Evolutionary conservation across 352 stramenopile species (phyloP), one percentile per base, ranked within the genome.

Genomic region (Pythium aphanidermatum): DNA sequence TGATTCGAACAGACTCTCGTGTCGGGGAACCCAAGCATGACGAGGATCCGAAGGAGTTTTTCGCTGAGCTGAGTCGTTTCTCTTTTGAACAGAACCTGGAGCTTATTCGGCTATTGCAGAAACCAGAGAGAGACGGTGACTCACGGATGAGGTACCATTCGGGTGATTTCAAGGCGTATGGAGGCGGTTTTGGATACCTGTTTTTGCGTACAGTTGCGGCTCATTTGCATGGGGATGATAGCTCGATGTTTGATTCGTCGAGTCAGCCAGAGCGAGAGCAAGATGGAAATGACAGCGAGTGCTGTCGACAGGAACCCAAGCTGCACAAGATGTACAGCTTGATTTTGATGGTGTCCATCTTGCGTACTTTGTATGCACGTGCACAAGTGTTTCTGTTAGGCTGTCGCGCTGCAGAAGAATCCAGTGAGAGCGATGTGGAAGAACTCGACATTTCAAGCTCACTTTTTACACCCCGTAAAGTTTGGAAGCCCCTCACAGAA

Each of bases 241-340:
- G 20, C 0, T 50, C 43, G n/a, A 44, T 39, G n/a, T 54, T 54
- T 28, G 51, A 53, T 23, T 38, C 43, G 2, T 54, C 43, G 2
- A 60, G 51, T 25, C 40, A 60, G 25, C 42, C 43, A 6, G 44
- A 60, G 5, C 20, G 40, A 21, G 43, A 53, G 33, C 19, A 40
- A 10, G 36, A 49, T n/a, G 31, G 7, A 16, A 28, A 7, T 30
- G 50, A 58, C 11, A 26, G n/a, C 13, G 35, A 55, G 12, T 17
- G 32, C 3, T 8, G 28, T 33, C 33, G 50, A 11, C 71, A 76
- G 34, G 62, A 75, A 31, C 64, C 63, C 29, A 84, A 86, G 43
- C 64, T 86, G 35, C 76, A 75, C 29, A 84, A 85, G 58, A 85
- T 92, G 74, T 92, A 92, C 63, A 80, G 73, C 21, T 50, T 86